Conservation (phyloP, 2,329 filamentous ascomycete species). For the Fusarium praegraminearum region DNA sequence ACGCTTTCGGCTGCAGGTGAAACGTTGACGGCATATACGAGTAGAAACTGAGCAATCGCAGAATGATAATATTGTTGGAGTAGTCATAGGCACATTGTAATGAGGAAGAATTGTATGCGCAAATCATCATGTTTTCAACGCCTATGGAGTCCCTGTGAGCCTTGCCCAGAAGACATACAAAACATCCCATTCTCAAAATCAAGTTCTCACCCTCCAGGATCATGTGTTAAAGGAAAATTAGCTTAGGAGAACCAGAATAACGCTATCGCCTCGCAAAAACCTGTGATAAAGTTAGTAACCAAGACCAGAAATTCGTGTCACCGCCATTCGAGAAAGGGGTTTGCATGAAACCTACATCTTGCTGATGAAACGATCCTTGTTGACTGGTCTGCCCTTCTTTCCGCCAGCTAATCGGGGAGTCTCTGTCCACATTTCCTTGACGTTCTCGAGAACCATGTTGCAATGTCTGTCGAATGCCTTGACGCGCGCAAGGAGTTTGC, state of each 20-base stretch:
- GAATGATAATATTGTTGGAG: constrained; percentile 3
- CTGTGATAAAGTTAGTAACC: constrained; percentile 57
- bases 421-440: constrained; percentile 98
- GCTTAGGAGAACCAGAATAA: constrained; percentile 87
- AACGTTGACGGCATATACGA: neutral
- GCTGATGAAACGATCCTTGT: constrained; percentile 98
- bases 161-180: constrained; percentile 49
- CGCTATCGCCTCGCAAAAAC: constrained; percentile 88
- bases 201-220: constrained; percentile 38
- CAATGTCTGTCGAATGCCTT: constrained; percentile 99
- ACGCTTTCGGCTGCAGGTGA: neutral
- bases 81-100: constrained; percentile 13
- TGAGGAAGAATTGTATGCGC: constrained; percentile 26
- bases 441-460: constrained; percentile 98
- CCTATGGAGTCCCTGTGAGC: constrained; percentile 53
- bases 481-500: constrained; percentile 95
- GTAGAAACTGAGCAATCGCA: neutral
- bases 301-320: neutral
- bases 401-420: constrained; percentile 84
- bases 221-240: constrained; percentile 53
- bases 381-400: constrained; percentile 89
- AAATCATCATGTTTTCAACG: constrained; percentile 53
- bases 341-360: constrained; percentile 77
- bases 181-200: constrained; percentile 45
- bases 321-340: constrained; percentile 19